Evolutionary conservation across 2,329 filamentous ascomycete genomes (phyloP), one percentile per base, ranked within the genome.

Genomic region (Cyclaneusma minus): DNA sequence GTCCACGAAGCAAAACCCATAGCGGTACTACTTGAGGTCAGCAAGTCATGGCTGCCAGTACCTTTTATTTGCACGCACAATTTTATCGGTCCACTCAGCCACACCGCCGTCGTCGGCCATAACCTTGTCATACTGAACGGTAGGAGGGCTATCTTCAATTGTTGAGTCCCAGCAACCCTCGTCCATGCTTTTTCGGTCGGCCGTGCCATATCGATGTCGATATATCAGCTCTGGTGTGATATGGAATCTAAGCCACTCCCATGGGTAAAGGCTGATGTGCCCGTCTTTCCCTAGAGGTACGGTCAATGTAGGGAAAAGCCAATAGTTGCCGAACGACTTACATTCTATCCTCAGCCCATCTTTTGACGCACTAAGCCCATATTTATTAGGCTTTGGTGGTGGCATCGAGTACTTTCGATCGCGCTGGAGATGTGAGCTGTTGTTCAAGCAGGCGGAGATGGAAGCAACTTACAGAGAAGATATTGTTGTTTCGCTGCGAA

Each of bases 1-100:
- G 24, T 72, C 62, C 10, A 94, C 68, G 43, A 87, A 87, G 39
- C 66, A 80, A 45, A 92, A 83, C 3, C 87, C 85, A 35, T 65
- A 68, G 33, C 54, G 48, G 32, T 66, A 65, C 79, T 85, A 34
- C 14, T 28, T 25, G n/a, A n/a, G 11, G 13, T 42, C 25, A 29
- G 18, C 42, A 24, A 40, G 42, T 23, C 7, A 14, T 4, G 8
- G 25, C 9, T 12, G 8, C 6, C 10, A 25, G 3, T 14, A 10
- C 22, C 21, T 16, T n/a, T 8, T 11, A 14, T 5, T 24, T 25
- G 25, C 15, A 32, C 58, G 41, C 49, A 73, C 73, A 39, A 91
- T 77, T 18, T 66, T 60, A 18, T 56, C 51, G n/a, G 75, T 69
- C 58, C 81, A 62, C 13, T 59, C 48, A 14, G 64, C 62, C 15